phyloP scores from a whole-genome alignment of 768 basidiomycete species.

The Pholiota molesta region DNA sequence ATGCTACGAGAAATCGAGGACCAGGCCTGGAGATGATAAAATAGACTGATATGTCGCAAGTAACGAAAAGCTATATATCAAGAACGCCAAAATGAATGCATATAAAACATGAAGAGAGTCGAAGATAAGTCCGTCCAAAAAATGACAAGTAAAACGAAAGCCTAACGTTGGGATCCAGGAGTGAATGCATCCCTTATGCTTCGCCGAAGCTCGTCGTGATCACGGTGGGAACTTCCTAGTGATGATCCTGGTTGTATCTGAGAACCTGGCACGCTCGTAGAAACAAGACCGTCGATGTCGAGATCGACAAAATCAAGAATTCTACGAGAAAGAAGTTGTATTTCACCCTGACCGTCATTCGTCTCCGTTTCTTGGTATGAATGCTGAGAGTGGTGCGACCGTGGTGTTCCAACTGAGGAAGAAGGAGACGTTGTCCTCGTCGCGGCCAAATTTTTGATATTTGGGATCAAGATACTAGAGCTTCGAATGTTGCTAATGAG shows the following conservation, averaged over 20 bases:
- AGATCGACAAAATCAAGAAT: constrained; percentile 89
- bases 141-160: constrained; percentile 17
- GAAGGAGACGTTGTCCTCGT: constrained; percentile 71
- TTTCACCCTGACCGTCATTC: constrained; percentile 90
- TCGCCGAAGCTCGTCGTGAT: constrained; percentile 78
- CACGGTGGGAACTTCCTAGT: constrained; percentile 66
- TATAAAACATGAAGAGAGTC: constrained; percentile 15
- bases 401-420: constrained; percentile 76
- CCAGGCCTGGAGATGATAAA: constrained; percentile 5
- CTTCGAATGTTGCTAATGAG: constrained; percentile 88
- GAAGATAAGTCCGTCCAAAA: constrained; percentile 19
- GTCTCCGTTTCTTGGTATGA: constrained; percentile 85
- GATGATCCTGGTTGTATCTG: constrained; percentile 75
- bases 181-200: constrained; percentile 84
- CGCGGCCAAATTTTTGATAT: constrained; percentile 81
- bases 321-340: constrained; percentile 79
- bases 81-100: constrained; percentile 10
- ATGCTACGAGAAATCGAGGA: constrained; percentile 1
- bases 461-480: constrained; percentile 80
- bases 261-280: constrained; percentile 64
- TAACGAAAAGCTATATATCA: constrained; percentile 17
- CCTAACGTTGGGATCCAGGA: constrained; percentile 60
- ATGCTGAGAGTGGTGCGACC: constrained; percentile 68
- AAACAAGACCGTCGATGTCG: constrained; percentile 60
- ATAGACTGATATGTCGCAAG: constrained; percentile 4